phyloP scores from a whole-genome alignment of 495 filamentous ascomycete species.

The Aspergillus sparsus region DNA sequence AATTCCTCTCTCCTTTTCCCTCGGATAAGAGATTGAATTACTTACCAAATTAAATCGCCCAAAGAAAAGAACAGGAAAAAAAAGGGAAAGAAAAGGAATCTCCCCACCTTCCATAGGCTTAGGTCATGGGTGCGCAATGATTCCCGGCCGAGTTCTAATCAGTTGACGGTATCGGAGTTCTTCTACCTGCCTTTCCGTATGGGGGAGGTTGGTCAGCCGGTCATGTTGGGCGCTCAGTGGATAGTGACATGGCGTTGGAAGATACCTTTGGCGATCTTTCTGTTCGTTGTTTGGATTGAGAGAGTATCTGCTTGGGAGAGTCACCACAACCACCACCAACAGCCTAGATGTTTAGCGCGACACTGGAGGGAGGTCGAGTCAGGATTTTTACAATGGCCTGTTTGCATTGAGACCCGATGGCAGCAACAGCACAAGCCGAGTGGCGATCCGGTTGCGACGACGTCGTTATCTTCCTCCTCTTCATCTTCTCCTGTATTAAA shows the following conservation, averaged over 20 bases:
- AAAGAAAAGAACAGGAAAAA: not conserved
- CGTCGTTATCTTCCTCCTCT: not conserved
- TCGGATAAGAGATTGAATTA: not conserved
- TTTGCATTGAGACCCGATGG: slow-evolving; percentile 28
- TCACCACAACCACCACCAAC: not conserved
- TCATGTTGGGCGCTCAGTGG: slow-evolving; percentile 20
- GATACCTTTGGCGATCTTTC: slow-evolving; percentile 17
- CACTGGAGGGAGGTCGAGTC: slow-evolving; percentile 22
- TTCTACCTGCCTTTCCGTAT: no score
- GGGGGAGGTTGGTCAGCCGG: not conserved
- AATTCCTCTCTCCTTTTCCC: not conserved
- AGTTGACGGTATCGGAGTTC: no score
- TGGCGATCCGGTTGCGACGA: not conserved
- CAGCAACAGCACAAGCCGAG: slow-evolving; percentile 6
- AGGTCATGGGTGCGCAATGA: slow-evolving; percentile 16
- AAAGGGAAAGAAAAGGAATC: no score
- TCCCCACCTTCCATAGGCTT: not conserved
- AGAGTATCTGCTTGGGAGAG: slow-evolving; percentile 12
- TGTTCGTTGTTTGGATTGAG: slow-evolving; percentile 15
- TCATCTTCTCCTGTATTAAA: not conserved
- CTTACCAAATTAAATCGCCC: slow-evolving; percentile 1
- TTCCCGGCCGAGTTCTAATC: not conserved
- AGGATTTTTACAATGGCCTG: slow-evolving; percentile 25
- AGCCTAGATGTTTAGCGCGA: slow-evolving; percentile 17
- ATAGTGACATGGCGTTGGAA: slow-evolving; percentile 11